A percentile compares a stretch with the other conserved stretches of the same genome.
These are phyloP conservation scores for Davidsoniella eucalypti DNA, from an alignment of 2,329 filamentous ascomycete species.

Conservation along the genomic window DNA sequence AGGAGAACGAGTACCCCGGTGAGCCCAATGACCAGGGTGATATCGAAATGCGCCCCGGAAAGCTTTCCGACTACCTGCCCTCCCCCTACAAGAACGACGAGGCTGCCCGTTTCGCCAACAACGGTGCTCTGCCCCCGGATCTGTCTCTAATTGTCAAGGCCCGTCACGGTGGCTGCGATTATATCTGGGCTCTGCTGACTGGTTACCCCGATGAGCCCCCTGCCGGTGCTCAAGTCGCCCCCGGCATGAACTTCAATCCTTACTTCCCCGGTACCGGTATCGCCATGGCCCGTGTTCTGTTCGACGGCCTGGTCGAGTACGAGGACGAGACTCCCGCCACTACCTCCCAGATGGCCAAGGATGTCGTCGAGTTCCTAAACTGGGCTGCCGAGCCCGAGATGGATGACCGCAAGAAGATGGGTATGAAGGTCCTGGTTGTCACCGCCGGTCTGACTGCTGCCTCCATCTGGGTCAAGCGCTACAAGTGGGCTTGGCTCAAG, in stretches of 20 bases:
- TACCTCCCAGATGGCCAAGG: conserved; percentile 98
- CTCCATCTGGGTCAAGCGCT: conserved; percentile 96
- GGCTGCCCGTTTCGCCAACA: conserved; percentile 93
- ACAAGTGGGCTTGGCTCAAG: conserved; percentile 98
- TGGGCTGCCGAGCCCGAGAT: conserved; percentile 98
- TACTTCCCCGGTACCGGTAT: conserved; percentile 99
- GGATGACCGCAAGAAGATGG: conserved; percentile 99
- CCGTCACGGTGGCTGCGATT: conserved; percentile 93
- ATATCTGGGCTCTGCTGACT: conserved; percentile 93
- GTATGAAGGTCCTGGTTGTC: conserved; percentile 83
- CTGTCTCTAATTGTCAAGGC: conserved; percentile 95
- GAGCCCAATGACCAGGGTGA: conserved; percentile 97
- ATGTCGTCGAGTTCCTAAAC: conserved; percentile 97
- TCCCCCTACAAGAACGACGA: conserved; percentile 97
- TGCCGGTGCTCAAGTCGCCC: conserved; percentile 67
- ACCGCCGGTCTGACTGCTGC: conserved; percentile 64
- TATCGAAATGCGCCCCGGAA: conserved; percentile 96
- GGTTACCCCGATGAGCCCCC: conserved; percentile 95
- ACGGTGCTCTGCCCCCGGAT: conserved; percentile 93
- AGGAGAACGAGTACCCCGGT: conserved; percentile 96
- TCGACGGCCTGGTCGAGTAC: conserved; percentile 94
- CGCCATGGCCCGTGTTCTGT: conserved; percentile 96
- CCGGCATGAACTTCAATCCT: conserved; percentile 98
- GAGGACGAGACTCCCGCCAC: conserved; percentile 90
- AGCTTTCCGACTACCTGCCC: conserved; percentile 94